Evolutionary conservation across 2,329 filamentous ascomycete genomes (phyloP).

Genomic region (Cryphonectria parasitica): DNA sequence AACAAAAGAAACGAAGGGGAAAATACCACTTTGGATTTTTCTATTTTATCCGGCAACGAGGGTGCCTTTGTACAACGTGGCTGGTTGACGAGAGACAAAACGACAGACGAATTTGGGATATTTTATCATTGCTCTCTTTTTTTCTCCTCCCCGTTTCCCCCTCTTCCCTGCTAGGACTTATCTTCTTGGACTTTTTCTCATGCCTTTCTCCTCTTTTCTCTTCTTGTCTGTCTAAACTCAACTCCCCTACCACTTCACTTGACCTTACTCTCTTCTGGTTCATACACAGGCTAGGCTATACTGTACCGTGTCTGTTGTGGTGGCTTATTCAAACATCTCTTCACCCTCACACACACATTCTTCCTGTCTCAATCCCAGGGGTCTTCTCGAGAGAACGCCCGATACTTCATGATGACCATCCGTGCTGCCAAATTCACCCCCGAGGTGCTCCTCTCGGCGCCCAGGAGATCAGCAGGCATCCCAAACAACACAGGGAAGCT

Average conservation of each 20-base stretch:
- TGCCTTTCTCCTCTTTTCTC: neutral
- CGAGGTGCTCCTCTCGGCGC: slow-evolving; percentile 75
- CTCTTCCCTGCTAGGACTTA: neutral
- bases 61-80: neutral
- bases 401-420: slow-evolving; percentile 64
- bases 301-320: neutral
- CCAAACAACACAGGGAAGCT: slow-evolving; percentile 71
- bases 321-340: neutral
- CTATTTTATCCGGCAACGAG: neutral
- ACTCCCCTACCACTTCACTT: neutral
- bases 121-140: neutral
- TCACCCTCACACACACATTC: no score
- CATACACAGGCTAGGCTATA: neutral
- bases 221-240: neutral
- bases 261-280: no score
- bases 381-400: neutral
- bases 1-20: neutral
- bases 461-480: slow-evolving; percentile 69
- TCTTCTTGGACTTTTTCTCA: neutral
- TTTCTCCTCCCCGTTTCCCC: neutral
- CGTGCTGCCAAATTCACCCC: slow-evolving; percentile 74
- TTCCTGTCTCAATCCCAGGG: neutral
- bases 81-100: neutral
- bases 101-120: neutral
- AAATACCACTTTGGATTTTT: no score